phyloP scores from a whole-genome alignment of 2,329 filamentous ascomycete genomes.

The Colletotrichum sp. region DNA sequence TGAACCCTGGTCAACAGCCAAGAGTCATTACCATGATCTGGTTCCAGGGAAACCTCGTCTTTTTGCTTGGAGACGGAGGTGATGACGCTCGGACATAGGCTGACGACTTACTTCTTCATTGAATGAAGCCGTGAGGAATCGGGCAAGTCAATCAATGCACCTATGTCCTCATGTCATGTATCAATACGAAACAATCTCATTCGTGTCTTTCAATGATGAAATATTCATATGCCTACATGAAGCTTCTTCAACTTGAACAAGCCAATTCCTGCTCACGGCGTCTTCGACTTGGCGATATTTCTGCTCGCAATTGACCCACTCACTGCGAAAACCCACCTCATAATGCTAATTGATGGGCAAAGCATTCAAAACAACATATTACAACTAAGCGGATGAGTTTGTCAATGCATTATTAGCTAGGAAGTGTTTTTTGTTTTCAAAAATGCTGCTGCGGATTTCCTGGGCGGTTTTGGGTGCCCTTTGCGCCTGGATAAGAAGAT shows the following conservation, averaged over 20 bases:
- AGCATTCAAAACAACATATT: background rate
- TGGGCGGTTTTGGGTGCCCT: fast-evolving
- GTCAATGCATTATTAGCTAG: background rate
- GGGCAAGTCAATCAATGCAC: no score
- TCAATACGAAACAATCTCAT: background rate
- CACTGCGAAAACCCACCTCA: background rate
- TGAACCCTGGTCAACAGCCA: background rate
- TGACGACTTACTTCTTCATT: background rate
- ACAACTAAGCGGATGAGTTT: background rate
- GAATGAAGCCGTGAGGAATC: background rate
- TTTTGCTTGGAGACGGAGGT: background rate
- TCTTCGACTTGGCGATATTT: background rate
- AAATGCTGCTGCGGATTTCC: background rate
- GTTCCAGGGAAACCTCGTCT: fast-evolving
- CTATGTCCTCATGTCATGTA: background rate
- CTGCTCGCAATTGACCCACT: background rate
- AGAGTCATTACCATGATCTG: background rate
- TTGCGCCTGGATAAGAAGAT: background rate
- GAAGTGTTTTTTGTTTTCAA: background rate
- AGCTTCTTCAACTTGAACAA: background rate
- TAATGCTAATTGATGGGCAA: background rate
- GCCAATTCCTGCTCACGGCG: background rate
- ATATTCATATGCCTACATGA: background rate
- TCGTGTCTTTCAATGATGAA: fast-evolving
- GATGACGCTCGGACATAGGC: background rate